Conservation (phyloP, 2,329 filamentous ascomycete species). For the Neofusicoccum umdonicola region DNA sequence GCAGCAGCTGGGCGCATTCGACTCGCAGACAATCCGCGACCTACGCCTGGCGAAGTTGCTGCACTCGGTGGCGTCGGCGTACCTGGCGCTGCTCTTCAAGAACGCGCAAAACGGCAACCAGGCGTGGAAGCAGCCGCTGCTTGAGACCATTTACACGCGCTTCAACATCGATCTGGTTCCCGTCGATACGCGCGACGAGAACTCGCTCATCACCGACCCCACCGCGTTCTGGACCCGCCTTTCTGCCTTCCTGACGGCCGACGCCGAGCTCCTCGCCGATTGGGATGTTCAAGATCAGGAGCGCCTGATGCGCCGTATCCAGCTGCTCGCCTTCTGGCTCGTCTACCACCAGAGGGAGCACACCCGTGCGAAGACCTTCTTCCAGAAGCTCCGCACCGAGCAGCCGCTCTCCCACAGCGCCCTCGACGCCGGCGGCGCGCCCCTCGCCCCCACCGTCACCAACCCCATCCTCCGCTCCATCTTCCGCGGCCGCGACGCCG, state of each 20-base stretch:
- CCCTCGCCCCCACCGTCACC: conserved; percentile 21
- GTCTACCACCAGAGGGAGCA: conserved; percentile 28
- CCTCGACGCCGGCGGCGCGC: conserved; percentile 19
- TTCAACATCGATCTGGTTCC: conserved; percentile 31
- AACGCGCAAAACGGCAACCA: conserved; percentile 7
- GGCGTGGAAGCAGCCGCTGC: conserved; percentile 29
- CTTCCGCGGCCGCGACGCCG: conserved; percentile 23
- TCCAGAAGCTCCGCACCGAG: conserved; percentile 23
- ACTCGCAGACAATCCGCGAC: conserved; percentile 16
- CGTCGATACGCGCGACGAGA: conserved; percentile 18
- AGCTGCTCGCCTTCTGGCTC: conserved; percentile 35
- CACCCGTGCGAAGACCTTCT: conserved; percentile 32
- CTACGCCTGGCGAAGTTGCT: conserved; percentile 26
- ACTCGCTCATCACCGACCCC: conserved; percentile 20
- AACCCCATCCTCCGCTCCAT: conserved; percentile 26
- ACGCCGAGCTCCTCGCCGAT: not conserved
- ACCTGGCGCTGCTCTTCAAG: conserved; percentile 25
- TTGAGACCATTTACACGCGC: conserved; percentile 27
- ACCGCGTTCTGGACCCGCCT: conserved; percentile 23
- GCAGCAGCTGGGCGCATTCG: conserved; percentile 20
- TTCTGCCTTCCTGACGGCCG: conserved; percentile 11
- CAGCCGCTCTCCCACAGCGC: conserved; percentile 26
- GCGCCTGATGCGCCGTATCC: conserved; percentile 24
- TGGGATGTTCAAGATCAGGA: conserved; percentile 10
- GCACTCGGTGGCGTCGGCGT: conserved; percentile 26